These are phyloP conservation scores for Candida glucosophila DNA, from an alignment of 1,139 yeast species.

Conservation along the genomic window DNA sequence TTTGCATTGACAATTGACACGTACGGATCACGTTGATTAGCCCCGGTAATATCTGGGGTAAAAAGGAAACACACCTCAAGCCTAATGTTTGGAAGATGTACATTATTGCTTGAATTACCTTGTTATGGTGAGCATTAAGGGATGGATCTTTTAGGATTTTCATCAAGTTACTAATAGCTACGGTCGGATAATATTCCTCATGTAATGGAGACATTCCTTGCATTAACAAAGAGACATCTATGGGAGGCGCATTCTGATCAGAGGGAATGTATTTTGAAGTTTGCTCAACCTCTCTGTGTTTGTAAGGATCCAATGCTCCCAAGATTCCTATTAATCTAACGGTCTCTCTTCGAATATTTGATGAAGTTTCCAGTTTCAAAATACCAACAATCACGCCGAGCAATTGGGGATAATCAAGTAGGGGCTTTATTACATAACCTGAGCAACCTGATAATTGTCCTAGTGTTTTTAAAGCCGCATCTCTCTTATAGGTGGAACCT, in stretches of 20 bases:
- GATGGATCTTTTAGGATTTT: slow-evolving; percentile 80
- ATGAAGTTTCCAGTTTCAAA: slow-evolving; percentile 70
- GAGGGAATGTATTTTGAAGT: slow-evolving; percentile 52
- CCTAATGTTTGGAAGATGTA: slow-evolving; percentile 87
- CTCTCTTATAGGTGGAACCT: slow-evolving; percentile 75
- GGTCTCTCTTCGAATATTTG: slow-evolving; percentile 72
- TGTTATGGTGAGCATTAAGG: slow-evolving; percentile 76
- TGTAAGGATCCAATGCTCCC: slow-evolving; percentile 96
- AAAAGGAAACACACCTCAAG: slow-evolving; percentile 74
- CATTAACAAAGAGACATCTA: slow-evolving; percentile 84
- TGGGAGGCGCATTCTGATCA: slow-evolving; percentile 81
- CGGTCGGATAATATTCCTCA: slow-evolving; percentile 94
- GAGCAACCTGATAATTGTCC: slow-evolving; percentile 88
- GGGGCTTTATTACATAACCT: slow-evolving; percentile 92
- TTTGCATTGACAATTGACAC: slow-evolving; percentile 76
- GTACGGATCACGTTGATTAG: slow-evolving; percentile 76
- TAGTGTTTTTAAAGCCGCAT: slow-evolving; percentile 79
- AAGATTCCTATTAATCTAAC: slow-evolving; percentile 83
- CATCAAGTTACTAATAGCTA: slow-evolving; percentile 79
- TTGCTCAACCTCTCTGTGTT: slow-evolving; percentile 85
- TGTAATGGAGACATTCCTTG: slow-evolving; percentile 90
- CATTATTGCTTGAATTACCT: slow-evolving; percentile 86
- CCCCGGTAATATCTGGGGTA: slow-evolving; percentile 85
- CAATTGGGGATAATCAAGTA: slow-evolving; percentile 83
- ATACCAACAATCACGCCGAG: slow-evolving; percentile 76